A percentile compares a stretch with the other conserved stretches of the same genome.
Conservation (phyloP, 805 yeast species). For the Priceomyces carsonii region DNA sequence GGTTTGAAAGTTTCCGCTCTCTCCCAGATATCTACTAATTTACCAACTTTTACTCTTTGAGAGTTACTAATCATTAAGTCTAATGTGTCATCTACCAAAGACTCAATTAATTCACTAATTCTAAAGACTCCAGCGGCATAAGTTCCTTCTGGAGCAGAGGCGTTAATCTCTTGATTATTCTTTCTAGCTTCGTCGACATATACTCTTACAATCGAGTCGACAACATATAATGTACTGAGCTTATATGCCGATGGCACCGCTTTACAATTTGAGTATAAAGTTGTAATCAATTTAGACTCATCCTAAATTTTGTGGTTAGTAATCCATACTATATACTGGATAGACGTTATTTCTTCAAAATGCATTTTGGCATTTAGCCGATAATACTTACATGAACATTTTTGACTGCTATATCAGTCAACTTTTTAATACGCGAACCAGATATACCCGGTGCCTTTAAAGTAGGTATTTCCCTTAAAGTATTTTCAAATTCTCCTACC, state of each 20-base stretch:
- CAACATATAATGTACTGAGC: slow-evolving; percentile 85
- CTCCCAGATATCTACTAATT: slow-evolving; percentile 91
- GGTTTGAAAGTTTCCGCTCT: slow-evolving; percentile 75
- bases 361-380: too few relatives aligned
- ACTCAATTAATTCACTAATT: slow-evolving; percentile 63
- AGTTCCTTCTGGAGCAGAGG: slow-evolving; percentile 64
- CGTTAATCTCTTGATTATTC: slow-evolving; percentile 46
- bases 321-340: too few relatives aligned
- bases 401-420: slow-evolving; percentile 75
- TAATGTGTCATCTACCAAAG: slow-evolving; percentile 62
- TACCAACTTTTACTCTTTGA: slow-evolving; percentile 69
- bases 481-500: slow-evolving; percentile 48
- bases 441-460: slow-evolving; percentile 90
- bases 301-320: slow-evolving; percentile 20
- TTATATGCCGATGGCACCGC: slow-evolving; percentile 78
- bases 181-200: slow-evolving; percentile 74
- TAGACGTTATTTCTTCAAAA: too few relatives aligned
- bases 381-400: slow-evolving; percentile 44
- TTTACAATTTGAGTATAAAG: slow-evolving; percentile 66
- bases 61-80: slow-evolving; percentile 53
- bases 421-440: slow-evolving; percentile 87
- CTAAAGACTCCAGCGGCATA: slow-evolving; percentile 71
- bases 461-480: slow-evolving; percentile 50
- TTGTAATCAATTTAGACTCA: slow-evolving; percentile 57
- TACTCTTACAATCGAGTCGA: slow-evolving; percentile 89